A percentile compares a stretch with the other conserved stretches of the same genome.
Evolutionary conservation across 2,329 filamentous ascomycete genomes (phyloP).

Genomic region (Coniochaeta sp.): DNA sequence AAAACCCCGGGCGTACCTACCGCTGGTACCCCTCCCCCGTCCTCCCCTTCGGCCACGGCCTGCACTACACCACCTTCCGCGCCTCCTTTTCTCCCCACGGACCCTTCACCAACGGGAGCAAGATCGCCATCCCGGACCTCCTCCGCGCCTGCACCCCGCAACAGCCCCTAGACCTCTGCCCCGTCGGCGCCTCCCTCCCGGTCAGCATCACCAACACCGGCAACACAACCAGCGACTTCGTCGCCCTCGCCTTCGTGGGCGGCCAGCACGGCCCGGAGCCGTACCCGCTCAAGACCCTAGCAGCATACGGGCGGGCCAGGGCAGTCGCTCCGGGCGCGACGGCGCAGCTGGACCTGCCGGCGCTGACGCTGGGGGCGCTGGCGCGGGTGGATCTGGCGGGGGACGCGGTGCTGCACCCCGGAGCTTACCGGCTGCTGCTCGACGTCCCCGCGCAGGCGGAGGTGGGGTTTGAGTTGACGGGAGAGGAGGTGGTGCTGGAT

Average conservation of each 20-base stretch:
- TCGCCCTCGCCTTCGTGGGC: conserved; percentile 39
- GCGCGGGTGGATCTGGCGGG: conserved; percentile 39
- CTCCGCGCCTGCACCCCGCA: conserved; percentile 23
- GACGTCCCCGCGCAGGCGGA: conserved; percentile 31
- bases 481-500: conserved; percentile 31
- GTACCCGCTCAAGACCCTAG: conserved; percentile 42
- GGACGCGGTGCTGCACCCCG: conserved; percentile 45
- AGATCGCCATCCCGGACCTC: conserved; percentile 25
- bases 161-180: conserved; percentile 30
- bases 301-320: conserved; percentile 36
- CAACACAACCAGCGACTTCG: conserved; percentile 38
- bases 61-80: conserved; percentile 49
- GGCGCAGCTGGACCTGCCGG: conserved; percentile 19
- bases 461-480: conserved; percentile 35
- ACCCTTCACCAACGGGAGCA: not conserved
- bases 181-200: conserved; percentile 28
- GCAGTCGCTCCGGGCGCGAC: conserved; percentile 22
- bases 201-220: conserved; percentile 39
- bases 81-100: conserved; percentile 10
- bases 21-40: conserved; percentile 45
- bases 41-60: conserved; percentile 43
- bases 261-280: conserved; percentile 36
- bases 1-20: conserved; percentile 31
- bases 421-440: conserved; percentile 36
- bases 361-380: conserved; percentile 36